A percentile compares a stretch with the other conserved stretches of the same genome.
Conservation (phyloP, 2,329 filamentous ascomycete genomes). For the Fusarium sp. region DNA sequence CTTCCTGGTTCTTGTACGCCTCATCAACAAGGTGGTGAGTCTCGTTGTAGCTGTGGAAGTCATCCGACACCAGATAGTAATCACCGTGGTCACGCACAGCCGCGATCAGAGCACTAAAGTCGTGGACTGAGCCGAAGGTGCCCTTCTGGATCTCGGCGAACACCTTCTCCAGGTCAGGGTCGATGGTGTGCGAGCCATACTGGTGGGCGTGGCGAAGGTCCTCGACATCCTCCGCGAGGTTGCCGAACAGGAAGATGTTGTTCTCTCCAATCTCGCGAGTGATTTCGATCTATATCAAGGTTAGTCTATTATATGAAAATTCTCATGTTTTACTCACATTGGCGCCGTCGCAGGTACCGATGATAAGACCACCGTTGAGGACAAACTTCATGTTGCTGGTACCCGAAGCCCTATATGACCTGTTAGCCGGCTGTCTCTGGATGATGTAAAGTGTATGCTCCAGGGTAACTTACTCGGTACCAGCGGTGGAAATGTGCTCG, state of each 20-base stretch:
- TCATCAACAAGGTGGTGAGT: constrained; percentile 93
- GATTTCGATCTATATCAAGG: constrained; percentile 79
- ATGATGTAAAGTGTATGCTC: background rate
- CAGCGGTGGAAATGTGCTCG: constrained; percentile 98
- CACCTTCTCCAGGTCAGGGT: constrained; percentile 81
- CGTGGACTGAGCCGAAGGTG: constrained; percentile 81
- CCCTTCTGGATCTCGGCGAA: constrained; percentile 85
- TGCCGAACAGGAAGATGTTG: constrained; percentile 99
- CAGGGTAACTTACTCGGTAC: constrained; percentile 76
- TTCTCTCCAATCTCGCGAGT: constrained; percentile 95
- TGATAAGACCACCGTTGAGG: constrained; percentile 95
- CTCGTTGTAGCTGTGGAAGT: constrained; percentile 94
- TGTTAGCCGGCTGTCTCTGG: constrained; percentile 8
- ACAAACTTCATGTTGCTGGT: constrained; percentile 99
- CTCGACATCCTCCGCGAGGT: constrained; percentile 94
- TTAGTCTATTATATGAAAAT: constrained; percentile 7
- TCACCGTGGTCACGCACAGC: constrained; percentile 94
- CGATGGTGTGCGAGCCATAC: constrained; percentile 83
- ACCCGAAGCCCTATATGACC: constrained; percentile 68
- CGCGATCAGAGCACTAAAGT: constrained; percentile 85
- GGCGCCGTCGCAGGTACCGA: constrained; percentile 96
- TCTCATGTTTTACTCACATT: constrained; percentile 73
- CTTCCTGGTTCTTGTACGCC: constrained; percentile 90
- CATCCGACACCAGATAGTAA: constrained; percentile 97
- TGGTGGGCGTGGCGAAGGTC: constrained; percentile 92